A percentile compares a stretch with the other conserved stretches of the same genome.
phyloP scores from a whole-genome alignment of 2,329 filamentous ascomycete genomes.

The Calonectria pteridis region DNA sequence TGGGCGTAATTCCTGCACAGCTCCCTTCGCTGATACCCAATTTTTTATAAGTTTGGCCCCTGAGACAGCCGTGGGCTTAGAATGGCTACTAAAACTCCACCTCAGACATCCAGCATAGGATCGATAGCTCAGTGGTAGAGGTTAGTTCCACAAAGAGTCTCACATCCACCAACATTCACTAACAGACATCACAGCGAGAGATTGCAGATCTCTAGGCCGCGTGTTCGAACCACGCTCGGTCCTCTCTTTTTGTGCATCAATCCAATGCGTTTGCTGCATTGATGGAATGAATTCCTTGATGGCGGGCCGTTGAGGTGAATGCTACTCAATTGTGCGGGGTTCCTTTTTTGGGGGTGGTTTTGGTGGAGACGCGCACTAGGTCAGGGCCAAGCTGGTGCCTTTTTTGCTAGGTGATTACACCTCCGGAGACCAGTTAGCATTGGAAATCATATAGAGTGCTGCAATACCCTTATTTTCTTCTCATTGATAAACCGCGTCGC shows the following conservation, averaged over 20 bases:
- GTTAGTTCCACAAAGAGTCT: background rate
- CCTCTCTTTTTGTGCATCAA: background rate
- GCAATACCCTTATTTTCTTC: background rate
- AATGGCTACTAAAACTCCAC: background rate
- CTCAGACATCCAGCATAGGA: background rate
- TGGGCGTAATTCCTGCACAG: background rate
- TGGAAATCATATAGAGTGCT: background rate
- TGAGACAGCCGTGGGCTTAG: background rate
- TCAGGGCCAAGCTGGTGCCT: background rate
- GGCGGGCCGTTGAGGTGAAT: background rate
- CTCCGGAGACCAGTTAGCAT: background rate
- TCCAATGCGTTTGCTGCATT: background rate
- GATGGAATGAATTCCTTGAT: background rate
- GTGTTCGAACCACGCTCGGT: slow-evolving; percentile 12
- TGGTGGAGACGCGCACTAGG: background rate
- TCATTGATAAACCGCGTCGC: background rate
- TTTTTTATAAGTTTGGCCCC: background rate
- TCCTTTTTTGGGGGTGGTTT: background rate
- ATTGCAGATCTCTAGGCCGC: slow-evolving; percentile 11
- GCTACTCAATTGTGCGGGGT: background rate
- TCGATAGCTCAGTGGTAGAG: slow-evolving; percentile 13
- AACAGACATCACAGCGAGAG: background rate
- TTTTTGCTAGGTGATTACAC: background rate
- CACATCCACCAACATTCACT: background rate
- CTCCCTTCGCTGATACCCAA: too few species aligned